Conservation (phyloP, 2,329 filamentous ascomycete genomes). For the Alternaria angustiovoidea region DNA sequence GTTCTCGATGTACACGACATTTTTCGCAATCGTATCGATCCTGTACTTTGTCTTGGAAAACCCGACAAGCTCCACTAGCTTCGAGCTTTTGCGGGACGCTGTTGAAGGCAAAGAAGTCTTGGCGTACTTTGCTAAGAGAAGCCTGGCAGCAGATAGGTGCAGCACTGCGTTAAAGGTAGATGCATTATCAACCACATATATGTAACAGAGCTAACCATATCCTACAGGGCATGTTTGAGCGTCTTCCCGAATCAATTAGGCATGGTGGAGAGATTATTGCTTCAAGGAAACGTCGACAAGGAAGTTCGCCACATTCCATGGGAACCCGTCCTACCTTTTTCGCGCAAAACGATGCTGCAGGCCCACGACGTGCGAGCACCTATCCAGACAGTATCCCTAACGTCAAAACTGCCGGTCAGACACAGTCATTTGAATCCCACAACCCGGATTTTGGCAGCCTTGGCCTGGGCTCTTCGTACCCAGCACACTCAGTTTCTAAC, state of each 20-base stretch:
- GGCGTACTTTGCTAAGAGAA: constrained; percentile 78
- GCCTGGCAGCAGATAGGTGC: constrained; percentile 88
- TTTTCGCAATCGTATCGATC: constrained; percentile 80
- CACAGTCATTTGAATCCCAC: constrained; percentile 38
- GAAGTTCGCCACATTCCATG: constrained; percentile 45
- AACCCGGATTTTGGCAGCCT: constrained; percentile 40
- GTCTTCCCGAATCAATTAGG: constrained; percentile 77
- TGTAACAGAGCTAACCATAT: constrained; percentile 17
- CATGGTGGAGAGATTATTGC: constrained; percentile 39
- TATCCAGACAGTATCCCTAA: constrained; percentile 47
- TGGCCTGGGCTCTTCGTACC: constrained; percentile 38
- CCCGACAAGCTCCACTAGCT: constrained; percentile 74
- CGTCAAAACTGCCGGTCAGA: constrained; percentile 35
- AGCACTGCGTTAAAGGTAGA: constrained; percentile 78
- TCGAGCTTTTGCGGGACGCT: constrained; percentile 86
- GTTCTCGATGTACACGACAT: constrained; percentile 86
- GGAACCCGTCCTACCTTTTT: constrained; percentile 35
- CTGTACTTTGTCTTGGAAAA: constrained; percentile 84
- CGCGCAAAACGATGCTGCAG: constrained; percentile 34
- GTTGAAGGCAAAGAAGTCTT: constrained; percentile 84
- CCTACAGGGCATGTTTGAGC: constrained; percentile 77
- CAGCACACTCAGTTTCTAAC: constrained; percentile 36
- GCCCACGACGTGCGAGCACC: constrained; percentile 45
- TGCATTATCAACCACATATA: constrained; percentile 13
- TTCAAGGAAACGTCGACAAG: constrained; percentile 51